Evolutionary conservation across 169 alveolate species (phyloP).

Genomic region (Cryptosporidium felis): DNA sequence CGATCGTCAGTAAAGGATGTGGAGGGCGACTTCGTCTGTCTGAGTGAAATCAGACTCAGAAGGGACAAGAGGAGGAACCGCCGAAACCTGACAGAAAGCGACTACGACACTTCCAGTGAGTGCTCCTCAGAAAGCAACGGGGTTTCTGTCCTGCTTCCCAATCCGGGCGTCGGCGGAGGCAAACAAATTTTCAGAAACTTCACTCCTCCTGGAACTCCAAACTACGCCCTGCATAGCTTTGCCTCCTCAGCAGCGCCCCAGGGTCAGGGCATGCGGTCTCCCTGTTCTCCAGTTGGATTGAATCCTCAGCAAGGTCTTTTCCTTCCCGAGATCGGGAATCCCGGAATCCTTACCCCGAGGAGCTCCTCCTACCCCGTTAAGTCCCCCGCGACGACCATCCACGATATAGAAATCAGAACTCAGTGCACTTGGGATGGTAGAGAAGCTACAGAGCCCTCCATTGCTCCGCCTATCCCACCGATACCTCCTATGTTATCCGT

Average conservation of each 20-base stretch:
- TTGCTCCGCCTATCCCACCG: conserved; percentile 79
- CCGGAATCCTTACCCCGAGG: too few relatives aligned
- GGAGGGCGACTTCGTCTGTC: conserved; percentile 59
- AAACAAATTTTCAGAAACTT: conserved; percentile 13
- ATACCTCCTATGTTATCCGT: conserved; percentile 41
- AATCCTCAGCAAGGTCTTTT: too few relatives aligned
- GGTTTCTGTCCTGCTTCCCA: conserved; percentile 16
- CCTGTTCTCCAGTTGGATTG: background rate
- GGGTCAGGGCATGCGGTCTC: background rate
- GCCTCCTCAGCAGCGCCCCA: background rate
- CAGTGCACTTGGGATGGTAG: conserved; percentile 81
- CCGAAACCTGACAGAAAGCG: conserved; percentile 38
- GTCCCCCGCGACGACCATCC: conserved; percentile 11
- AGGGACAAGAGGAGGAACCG: conserved; percentile 62
- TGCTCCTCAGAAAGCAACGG: conserved; percentile 67
- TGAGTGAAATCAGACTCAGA: conserved; percentile 64
- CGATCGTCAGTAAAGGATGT: too few relatives aligned
- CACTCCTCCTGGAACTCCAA: conserved; percentile 64
- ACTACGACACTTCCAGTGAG: conserved; percentile 57
- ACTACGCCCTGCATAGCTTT: background rate
- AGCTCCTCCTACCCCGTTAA: too few relatives aligned
- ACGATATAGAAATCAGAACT: conserved; percentile 73
- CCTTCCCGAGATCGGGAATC: too few relatives aligned
- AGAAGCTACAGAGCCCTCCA: conserved; percentile 77
- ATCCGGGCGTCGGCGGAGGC: conserved; percentile 11